phyloP scores from a whole-genome alignment of 768 basidiomycete genomes.

The Paxillus ammoniavirescens region DNA sequence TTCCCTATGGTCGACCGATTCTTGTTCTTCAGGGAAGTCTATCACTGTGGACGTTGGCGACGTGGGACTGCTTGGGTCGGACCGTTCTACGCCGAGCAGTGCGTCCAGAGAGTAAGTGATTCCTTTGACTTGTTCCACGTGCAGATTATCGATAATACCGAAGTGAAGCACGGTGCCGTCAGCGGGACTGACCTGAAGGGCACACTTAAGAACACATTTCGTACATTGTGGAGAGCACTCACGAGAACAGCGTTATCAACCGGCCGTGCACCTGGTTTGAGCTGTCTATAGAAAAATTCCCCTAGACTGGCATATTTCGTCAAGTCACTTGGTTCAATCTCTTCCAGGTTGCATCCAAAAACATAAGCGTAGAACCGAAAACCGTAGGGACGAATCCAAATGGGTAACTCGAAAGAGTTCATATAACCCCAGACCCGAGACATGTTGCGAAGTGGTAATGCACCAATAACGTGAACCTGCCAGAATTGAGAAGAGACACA shows the following conservation, averaged over 20 bases:
- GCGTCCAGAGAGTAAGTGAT: conserved; percentile 96
- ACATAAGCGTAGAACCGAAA: conserved; percentile 79
- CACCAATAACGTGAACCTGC: conserved; percentile 95
- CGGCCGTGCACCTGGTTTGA: conserved; percentile 80
- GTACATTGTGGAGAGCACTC: conserved; percentile 17
- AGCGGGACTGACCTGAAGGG: conserved; percentile 79
- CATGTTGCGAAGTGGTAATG: conserved; percentile 89
- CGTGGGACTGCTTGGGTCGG: conserved; percentile 40
- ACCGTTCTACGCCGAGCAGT: conserved; percentile 72
- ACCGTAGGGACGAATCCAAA: conserved; percentile 91
- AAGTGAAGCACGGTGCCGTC: conserved; percentile 93
- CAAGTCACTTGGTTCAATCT: conserved; percentile 80
- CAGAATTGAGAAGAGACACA: neutral
- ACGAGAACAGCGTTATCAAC: conserved; percentile 76
- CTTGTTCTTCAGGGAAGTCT: conserved; percentile 41
- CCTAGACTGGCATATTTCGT: conserved; percentile 83
- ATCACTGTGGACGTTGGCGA: conserved; percentile 42
- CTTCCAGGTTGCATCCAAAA: conserved; percentile 95
- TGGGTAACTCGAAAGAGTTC: conserved; percentile 88
- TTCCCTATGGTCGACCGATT: conserved; percentile 75
- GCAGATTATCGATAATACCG: conserved; percentile 73
- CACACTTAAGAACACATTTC: neutral
- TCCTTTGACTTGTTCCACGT: conserved; percentile 96
- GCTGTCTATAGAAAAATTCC: conserved; percentile 90
- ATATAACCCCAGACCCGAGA: conserved; percentile 98